Evolutionary conservation across 768 basidiomycete species (phyloP), one percentile per base, ranked within the genome.

Genomic region (Serendipita vermifera): DNA sequence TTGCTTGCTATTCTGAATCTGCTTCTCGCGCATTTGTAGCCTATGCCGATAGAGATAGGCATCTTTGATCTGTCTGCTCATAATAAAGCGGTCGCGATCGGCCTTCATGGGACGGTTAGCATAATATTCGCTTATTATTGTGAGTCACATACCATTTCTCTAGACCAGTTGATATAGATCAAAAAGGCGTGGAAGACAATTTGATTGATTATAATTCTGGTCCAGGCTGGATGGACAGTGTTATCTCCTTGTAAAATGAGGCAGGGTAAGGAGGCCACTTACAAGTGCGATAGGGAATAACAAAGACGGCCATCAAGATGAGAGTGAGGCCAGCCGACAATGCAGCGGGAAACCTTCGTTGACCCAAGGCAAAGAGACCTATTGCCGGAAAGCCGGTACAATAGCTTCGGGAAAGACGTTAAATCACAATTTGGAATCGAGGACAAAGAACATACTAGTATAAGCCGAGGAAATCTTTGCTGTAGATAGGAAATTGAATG

Each of bases 401-500:
- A 48, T 67, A 66, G 38, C 64, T 64, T n/a, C 2, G 38, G 33
- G 20, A 11, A 24, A 38, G 36, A 17, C 2, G 22, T 27, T 24
- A 17, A n/a, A 26, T 27, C 33, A 13, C 20, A 2, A 20, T 33
- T 38, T 24, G 7, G 27, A 7, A 20, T 27, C 57, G 20, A 40
- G n/a, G 14, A 6, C 15, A 15, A 27, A 0, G 14, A 46, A 39
- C 22, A n/a, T 33, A 22, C 27, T 33, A 55, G 26, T 9, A 60
- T 58, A 61, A 60, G 3, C 61, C 62, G 27, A 67, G 59, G 48
- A 67, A 67, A 38, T 67, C 66, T 32, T 63, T 63, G 7, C 55
- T 53, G 32, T 40, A 31, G 55, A n/a, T n/a, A n/a, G n/a, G n/a
- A n/a, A n/a, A n/a, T n/a, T 29, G 46, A 9, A 29, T 27, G 26